Base-by-base conservation (phyloP, 2,329 filamentous ascomycete genomes). In the Alternaria ventricosa region DNA sequence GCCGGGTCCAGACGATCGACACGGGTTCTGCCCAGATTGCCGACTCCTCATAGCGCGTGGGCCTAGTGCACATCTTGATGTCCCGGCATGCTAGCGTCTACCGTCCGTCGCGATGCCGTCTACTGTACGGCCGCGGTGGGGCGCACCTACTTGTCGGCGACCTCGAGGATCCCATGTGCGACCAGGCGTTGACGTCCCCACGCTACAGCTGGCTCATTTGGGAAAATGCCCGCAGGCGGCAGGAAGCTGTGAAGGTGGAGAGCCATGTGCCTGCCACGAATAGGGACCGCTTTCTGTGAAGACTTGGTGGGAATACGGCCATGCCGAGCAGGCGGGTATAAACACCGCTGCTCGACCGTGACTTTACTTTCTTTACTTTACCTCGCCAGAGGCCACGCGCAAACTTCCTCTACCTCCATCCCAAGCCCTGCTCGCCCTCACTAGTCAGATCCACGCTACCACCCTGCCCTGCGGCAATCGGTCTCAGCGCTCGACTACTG, bases 21-120 rank as follows among this genome's bases (percentile, higher is more conserved):
- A 55, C 69, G 61, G 57, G 50, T 66, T 57, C 63, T 67, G 64
- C 64, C 61, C 63, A 72, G 70, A 71, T 70, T 65, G 56, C 68
- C 70, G 70, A 71, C 55, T 43, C 54, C 47, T 58, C 41, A 50
- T 57, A 59, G 62, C 60, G 57, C 51, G 59, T 61, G 47, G 30
- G 23, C 28, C 27, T 55, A 53, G 57, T 30, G 60, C 60, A 57
- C 28, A 28, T 47, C 22, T 55, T 36, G 36, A 53, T 20, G 56
- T 47, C 36, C 44, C 57, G 28, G 22, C 60, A 22, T 43, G 23
- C 55, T 54, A 63, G 49, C 22, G 27, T 36, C 27, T 23, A 46
- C 30, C 33, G 23, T 45, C 51, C 27, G 28, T 41, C n/a, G n/a
- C 18, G 18, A 49, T 61, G 54, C 45, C 22, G 49, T 53, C 30